Base-by-base conservation (phyloP, 2,329 filamentous ascomycete species). In the Monosporascus ibericus region DNA sequence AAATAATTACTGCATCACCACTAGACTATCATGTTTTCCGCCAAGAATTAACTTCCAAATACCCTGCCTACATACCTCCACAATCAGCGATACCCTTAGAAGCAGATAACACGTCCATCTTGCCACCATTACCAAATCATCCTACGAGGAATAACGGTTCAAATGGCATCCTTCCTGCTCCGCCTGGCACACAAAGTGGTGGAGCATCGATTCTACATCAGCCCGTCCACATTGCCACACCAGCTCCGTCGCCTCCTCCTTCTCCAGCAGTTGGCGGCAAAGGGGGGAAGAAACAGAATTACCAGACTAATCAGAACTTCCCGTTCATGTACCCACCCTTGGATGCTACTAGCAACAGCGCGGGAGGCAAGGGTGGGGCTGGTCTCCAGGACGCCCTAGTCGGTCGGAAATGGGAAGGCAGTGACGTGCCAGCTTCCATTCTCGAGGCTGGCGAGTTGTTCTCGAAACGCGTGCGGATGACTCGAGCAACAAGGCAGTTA, bases 301-400 rank as follows among this genome's bases (percentile, higher is more conserved):
- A 99, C 64, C 94, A 99, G 69, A 99, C 94, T 0, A 99, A 99
- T 65, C 94, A 99, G 63, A 94, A 96, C 66, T 97, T 99, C 59
- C 94, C 94, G 0, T 97, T 99, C 65, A 85, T 99, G 73, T 99
- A 99, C 61, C 94, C 94, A 2, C 94, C 94, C 1, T 75, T 96
- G 18, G 92, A 96, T 69, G 86, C 86, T 56, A 86, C 84, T 24
- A 96, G 91, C 70, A 96, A 95, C 65, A 88, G 87, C 60, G 85
- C 92, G 38, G 92, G 94, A 48, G 92, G 92, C 1, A 96, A 95
- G 66, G 92, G 92, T 14, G 82, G 80, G 20, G 88, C 91, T 6
- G 88, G 88, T 42, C 71, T 92, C 44, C 90, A 96, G 66, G 88
- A 92, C 60, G 71, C 82, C 18, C 75, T 95, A 22, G 90, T 95